Base-by-base conservation (phyloP, 1,139 yeast genomes). In the Candida smagusa region DNA sequence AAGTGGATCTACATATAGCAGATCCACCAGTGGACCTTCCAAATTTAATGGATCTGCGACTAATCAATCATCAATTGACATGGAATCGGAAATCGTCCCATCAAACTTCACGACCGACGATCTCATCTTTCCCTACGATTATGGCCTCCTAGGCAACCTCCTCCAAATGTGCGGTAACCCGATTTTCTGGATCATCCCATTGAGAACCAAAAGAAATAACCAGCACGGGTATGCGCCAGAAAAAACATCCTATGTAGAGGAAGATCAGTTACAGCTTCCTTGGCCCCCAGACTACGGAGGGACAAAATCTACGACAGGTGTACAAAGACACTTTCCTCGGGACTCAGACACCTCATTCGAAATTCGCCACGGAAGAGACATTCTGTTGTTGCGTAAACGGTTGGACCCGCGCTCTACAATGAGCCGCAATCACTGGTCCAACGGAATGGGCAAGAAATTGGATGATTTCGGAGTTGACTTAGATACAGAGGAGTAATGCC, bases 251-350 rank as follows among this genome's bases (percentile, higher is more conserved):
- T 66, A 41, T 57, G 65, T 42, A 33, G 77, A 74, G 23, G 77
- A 74, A 36, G 92, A 84, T 53, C 77, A 81, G 47, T 55, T 82
- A 38, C 72, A 76, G 3, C 61, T 82, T 42, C 94, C 89, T 1
- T 88, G 96, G 95, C 96, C 96, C 0, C 94, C 95, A 2, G 96
- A 87, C 63, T 89, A 88, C 3, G 79, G 81, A 0, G 43, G 72
- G 60, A 12, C 37, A 22, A 22, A 35, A 23, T 16, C 31, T 22
- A 31, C 37, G n/a, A 52, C 53, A 9, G 57, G 41, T 23, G 38
- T 42, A 36, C 37, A 38, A 28, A 36, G 41, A 12, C 46, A 46
- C 9, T 49, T 52, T 31, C 48, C 54, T 13, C 53, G 56, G 36
- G 52, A 50, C 16, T 43, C 50, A 34, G 48, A 40, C 33, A 39